Evolutionary conservation across 768 basidiomycete genomes (phyloP).

Genomic region (Auricularia heimuer): DNA sequence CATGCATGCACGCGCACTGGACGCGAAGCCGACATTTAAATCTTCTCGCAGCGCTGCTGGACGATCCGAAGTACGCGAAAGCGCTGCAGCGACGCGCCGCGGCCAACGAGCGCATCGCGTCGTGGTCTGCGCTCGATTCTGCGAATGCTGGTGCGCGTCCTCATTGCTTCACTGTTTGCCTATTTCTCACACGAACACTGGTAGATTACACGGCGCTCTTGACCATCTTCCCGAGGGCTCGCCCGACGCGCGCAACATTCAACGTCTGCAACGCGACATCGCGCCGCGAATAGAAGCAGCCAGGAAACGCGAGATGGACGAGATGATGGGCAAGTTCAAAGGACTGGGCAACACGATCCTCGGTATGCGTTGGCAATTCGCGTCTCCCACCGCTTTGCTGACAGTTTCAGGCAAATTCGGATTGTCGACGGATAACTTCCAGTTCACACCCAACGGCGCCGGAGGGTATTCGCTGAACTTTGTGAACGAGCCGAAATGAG

Average conservation of each 20-base stretch:
- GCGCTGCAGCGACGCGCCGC: constrained; percentile 81
- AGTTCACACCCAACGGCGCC: constrained; percentile 86
- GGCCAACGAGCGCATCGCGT: constrained; percentile 68
- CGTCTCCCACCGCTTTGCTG: no score
- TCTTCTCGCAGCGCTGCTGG: constrained; percentile 55
- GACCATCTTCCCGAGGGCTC: constrained; percentile 46
- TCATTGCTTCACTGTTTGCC: neutral
- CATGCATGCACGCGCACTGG: neutral
- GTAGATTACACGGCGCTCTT: constrained; percentile 75
- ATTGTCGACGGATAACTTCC: constrained; percentile 91
- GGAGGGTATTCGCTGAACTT: constrained; percentile 97
- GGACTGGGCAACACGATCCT: constrained; percentile 84
- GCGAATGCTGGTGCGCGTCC: constrained; percentile 68
- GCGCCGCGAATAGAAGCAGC: constrained; percentile 63
- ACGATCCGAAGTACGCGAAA: constrained; percentile 80
- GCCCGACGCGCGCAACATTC: constrained; percentile 37
- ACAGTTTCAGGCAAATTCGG: constrained; percentile 71
- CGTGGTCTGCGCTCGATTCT: constrained; percentile 74
- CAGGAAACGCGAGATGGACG: constrained; percentile 77
- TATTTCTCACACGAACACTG: neutral
- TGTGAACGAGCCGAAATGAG: constrained; percentile 13
- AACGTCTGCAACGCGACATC: constrained; percentile 40
- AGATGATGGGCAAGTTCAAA: constrained; percentile 91
- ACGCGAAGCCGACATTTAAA: neutral
- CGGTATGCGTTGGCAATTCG: constrained; percentile 32